Evolutionary conservation across 805 yeast genomes (phyloP).

Genomic region (Starmera quercuum): DNA sequence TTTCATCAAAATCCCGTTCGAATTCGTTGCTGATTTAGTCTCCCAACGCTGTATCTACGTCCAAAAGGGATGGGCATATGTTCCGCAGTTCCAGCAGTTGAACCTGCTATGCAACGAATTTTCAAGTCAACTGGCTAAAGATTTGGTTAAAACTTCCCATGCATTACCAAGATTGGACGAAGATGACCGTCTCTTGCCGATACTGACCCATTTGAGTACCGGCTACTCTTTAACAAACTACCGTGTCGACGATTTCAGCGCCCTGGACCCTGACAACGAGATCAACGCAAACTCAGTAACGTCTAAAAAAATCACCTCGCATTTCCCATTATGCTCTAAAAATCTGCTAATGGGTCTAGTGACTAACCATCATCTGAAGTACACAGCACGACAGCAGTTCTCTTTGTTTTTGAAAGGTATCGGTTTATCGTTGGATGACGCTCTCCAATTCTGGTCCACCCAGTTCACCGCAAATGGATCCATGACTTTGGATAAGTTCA

Average conservation of each 20-base stretch:
- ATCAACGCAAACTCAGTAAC: constrained; percentile 59
- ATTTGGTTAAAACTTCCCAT: constrained; percentile 64
- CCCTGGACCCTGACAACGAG: constrained; percentile 27
- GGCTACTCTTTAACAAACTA: constrained; percentile 48
- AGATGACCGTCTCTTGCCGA: constrained; percentile 82
- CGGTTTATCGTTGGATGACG: constrained; percentile 83
- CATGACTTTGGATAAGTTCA: constrained; percentile 65
- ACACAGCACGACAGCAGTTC: constrained; percentile 79
- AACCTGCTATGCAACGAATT: constrained; percentile 67
- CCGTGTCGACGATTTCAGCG: constrained; percentile 14
- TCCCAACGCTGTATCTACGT: constrained; percentile 65
- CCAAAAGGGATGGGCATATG: constrained; percentile 67
- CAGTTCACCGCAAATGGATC: constrained; percentile 54
- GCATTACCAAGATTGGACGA: constrained; percentile 81
- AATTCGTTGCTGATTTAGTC: constrained; percentile 71
- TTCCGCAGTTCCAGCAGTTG: constrained; percentile 76
- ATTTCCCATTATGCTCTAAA: constrained; percentile 78
- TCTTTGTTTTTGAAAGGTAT: constrained; percentile 82
- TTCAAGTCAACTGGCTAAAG: constrained; percentile 34
- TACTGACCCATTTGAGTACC: constrained; percentile 67
- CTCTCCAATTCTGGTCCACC: constrained; percentile 74
- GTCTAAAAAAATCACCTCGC: constrained; percentile 43
- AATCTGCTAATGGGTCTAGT: constrained; percentile 57
- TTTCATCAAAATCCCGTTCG: constrained; percentile 83
- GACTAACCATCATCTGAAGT: constrained; percentile 64